These are phyloP conservation scores for Raffaelea albimanens DNA, from an alignment of 2,329 filamentous ascomycete genomes.

Conservation along the genomic window DNA sequence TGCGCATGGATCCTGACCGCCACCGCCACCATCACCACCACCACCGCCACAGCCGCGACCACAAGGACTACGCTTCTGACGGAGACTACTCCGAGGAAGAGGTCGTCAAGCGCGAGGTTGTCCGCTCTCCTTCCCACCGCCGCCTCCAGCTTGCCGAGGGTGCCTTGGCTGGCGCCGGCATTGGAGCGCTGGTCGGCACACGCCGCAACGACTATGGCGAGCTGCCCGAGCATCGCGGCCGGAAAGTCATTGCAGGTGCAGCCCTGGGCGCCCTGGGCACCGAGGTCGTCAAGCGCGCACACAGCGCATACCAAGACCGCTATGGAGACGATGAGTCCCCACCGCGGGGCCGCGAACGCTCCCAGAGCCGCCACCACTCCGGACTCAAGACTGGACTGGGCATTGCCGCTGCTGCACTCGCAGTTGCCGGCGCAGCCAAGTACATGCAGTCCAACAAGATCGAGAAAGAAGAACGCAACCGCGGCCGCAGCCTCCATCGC, in stretches of 20 bases:
- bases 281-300: slow-evolving; percentile 49
- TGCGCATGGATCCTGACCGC: slow-evolving; percentile 15
- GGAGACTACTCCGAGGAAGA: slow-evolving; percentile 29
- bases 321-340: slow-evolving; percentile 26
- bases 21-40: slow-evolving; percentile 21
- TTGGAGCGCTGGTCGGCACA: slow-evolving; percentile 48
- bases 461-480: slow-evolving; percentile 47
- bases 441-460: slow-evolving; percentile 52
- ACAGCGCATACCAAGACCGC: slow-evolving; percentile 50
- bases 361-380: slow-evolving; percentile 29
- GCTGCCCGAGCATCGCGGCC: slow-evolving; percentile 39
- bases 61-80: slow-evolving; percentile 25
- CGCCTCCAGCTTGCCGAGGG: slow-evolving; percentile 54
- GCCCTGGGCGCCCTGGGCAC: slow-evolving; percentile 54
- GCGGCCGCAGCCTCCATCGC: slow-evolving; percentile 45
- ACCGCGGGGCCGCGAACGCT: slow-evolving; percentile 22
- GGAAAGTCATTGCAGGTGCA: slow-evolving; percentile 51
- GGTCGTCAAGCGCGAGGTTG: slow-evolving; percentile 42
- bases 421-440: slow-evolving; percentile 55
- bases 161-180: slow-evolving; percentile 53
- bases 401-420: slow-evolving; percentile 53
- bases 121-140: slow-evolving; percentile 32
- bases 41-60: slow-evolving; percentile 26
- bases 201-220: slow-evolving; percentile 43
- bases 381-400: slow-evolving; percentile 53